These are phyloP conservation scores for Xylaria sp. DNA, from an alignment of 2,329 filamentous ascomycete genomes.

Conservation along the genomic window DNA sequence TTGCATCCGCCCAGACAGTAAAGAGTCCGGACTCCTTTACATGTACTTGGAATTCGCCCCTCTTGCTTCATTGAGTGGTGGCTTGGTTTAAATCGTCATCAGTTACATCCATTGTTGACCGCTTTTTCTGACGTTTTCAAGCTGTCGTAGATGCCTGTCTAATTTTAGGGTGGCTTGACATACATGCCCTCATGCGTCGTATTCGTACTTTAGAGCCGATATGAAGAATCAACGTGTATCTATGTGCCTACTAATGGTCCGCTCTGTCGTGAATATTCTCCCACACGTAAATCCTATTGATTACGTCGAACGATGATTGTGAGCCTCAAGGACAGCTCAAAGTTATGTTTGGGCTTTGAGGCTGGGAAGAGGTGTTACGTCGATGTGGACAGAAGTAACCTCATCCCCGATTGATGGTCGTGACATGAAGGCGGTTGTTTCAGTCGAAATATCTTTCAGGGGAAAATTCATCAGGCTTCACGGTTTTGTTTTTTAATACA, in stretches of 20 bases:
- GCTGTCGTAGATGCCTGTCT: background rate
- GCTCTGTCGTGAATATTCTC: background rate
- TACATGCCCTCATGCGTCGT: background rate
- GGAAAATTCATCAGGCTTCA: no score
- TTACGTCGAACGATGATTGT: background rate
- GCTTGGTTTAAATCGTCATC: background rate
- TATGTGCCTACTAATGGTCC: background rate
- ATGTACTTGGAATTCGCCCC: background rate
- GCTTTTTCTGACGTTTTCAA: background rate
- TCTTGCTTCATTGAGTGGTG: background rate
- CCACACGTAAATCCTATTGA: background rate
- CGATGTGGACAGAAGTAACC: no score
- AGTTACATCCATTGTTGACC: background rate
- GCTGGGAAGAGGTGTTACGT: background rate
- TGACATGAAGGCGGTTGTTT: no score
- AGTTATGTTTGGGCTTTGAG: background rate
- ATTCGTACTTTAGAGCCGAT: background rate
- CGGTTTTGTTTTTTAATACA: no score
- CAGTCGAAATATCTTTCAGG: no score
- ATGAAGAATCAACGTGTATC: background rate
- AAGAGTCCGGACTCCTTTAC: background rate
- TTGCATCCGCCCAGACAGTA: no score
- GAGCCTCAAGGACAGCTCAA: background rate
- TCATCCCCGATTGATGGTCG: no score
- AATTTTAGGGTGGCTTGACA: conserved; percentile 8